A percentile compares a stretch with the other conserved stretches of the same genome.
phyloP scores from a whole-genome alignment of 805 yeast species.

The Candida incommunis region DNA sequence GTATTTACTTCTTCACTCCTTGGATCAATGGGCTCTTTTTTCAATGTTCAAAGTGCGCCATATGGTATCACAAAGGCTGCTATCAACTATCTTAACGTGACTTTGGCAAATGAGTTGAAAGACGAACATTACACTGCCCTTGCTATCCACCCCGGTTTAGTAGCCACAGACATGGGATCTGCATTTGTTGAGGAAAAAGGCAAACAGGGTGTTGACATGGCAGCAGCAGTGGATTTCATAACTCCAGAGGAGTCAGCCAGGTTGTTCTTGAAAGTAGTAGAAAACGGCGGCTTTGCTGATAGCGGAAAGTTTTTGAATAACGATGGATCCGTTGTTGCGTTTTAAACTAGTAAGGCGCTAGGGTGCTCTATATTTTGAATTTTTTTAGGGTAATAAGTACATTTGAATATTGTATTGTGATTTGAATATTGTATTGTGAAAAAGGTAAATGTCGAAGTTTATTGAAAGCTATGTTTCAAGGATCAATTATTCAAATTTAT shows the following conservation, averaged over 20 bases:
- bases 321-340: background rate
- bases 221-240: background rate
- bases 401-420: too few species aligned
- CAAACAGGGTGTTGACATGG: background rate
- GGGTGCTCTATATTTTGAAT: too few species aligned
- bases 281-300: background rate
- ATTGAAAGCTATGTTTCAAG: too few species aligned
- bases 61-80: conserved; percentile 27
- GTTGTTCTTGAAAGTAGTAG: background rate
- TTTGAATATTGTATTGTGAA: too few species aligned
- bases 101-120: conserved; percentile 16
- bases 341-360: too few species aligned
- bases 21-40: background rate
- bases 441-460: too few species aligned
- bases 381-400: too few species aligned
- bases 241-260: background rate
- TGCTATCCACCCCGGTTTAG: conserved; percentile 27
- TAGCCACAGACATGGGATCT: conserved; percentile 20
- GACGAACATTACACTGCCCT: conserved; percentile 17
- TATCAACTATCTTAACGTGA: conserved; percentile 18
- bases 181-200: background rate
- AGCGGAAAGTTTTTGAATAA: background rate
- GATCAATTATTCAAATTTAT: too few species aligned
- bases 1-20: background rate
- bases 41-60: conserved; percentile 9